A percentile compares a stretch with the other conserved stretches of the same genome.
Conservation (phyloP, 75 land plant species). For the Pseudotsuga menziesii region DNA sequence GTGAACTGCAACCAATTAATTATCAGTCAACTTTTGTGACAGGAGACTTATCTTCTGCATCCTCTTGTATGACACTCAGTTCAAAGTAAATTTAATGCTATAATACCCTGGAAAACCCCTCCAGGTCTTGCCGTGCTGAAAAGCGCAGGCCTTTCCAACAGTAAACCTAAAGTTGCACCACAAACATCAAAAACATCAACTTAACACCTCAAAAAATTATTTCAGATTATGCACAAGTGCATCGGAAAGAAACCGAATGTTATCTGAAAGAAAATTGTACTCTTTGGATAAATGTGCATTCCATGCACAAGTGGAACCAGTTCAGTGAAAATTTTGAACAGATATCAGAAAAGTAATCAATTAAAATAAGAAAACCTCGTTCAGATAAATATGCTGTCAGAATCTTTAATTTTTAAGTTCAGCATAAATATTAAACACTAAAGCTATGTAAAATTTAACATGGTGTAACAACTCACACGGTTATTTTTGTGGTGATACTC, state of each 20-base stretch:
- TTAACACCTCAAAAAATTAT: neutral
- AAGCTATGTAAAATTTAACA: neutral
- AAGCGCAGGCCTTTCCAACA: conserved; percentile 99
- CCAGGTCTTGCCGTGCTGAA: conserved; percentile 96
- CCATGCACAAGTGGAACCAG: neutral
- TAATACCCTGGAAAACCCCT: conserved; percentile 82
- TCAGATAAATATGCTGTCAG: neutral
- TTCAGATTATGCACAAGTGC: neutral
- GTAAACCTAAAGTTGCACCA: conserved; percentile 61
- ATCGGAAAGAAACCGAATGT: neutral
- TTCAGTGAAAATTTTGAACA: too few relatives aligned
- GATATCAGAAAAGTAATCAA: too few relatives aligned
- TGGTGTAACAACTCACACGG: conserved; percentile 32
- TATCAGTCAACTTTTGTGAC: neutral
- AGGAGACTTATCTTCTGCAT: neutral
- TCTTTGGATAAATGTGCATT: neutral
- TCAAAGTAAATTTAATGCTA: neutral
- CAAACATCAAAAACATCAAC: neutral
- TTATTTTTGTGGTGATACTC: conserved; percentile 97
- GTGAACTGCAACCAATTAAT: conserved; percentile 59
- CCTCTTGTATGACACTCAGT: neutral
- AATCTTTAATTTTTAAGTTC: neutral
- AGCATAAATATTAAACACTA: neutral
- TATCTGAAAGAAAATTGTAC: neutral
- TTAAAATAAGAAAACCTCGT: too few relatives aligned